Percentiles rank a stretch among this genome's conserved stretches.
Evolutionary conservation across 371 early-diverging fungal genomes (phyloP).

Genomic region (Funneliformis caledonium): DNA sequence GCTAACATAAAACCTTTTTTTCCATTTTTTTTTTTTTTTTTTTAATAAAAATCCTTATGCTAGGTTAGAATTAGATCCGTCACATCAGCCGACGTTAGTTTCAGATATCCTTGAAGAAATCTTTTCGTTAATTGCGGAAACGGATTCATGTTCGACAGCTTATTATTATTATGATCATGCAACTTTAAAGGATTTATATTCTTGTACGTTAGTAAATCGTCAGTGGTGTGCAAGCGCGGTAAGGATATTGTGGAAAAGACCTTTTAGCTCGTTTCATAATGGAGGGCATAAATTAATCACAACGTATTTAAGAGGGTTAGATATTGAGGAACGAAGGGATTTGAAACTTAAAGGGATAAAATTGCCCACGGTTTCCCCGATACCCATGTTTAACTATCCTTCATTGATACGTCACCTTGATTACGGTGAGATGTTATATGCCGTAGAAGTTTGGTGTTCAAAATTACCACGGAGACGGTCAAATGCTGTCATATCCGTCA

Average conservation of each 20-base stretch:
- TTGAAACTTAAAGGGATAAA: slow-evolving; percentile 3
- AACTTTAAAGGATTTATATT: slow-evolving; percentile 1
- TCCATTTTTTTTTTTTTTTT: neutral
- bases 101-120: slow-evolving; percentile 4
- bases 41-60: too few relatives aligned
- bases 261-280: slow-evolving; percentile 3
- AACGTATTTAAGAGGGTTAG: slow-evolving; percentile 5
- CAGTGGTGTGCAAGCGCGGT: slow-evolving; percentile 18
- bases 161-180: slow-evolving; percentile 1
- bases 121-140: neutral
- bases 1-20: neutral
- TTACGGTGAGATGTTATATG: slow-evolving; percentile 6
- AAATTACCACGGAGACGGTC: neutral
- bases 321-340: neutral
- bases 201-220: neutral
- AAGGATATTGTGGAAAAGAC: neutral
- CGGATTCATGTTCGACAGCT: neutral
- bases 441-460: slow-evolving; percentile 17
- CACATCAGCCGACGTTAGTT: neutral
- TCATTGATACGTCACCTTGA: slow-evolving; percentile 14
- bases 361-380: neutral
- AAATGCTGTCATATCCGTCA: neutral
- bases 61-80: neutral
- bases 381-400: slow-evolving; percentile 19
- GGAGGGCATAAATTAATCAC: slow-evolving; percentile 13